Evolutionary conservation across 495 filamentous ascomycete species (phyloP).

Genomic region (Neurospora tetraspora): DNA sequence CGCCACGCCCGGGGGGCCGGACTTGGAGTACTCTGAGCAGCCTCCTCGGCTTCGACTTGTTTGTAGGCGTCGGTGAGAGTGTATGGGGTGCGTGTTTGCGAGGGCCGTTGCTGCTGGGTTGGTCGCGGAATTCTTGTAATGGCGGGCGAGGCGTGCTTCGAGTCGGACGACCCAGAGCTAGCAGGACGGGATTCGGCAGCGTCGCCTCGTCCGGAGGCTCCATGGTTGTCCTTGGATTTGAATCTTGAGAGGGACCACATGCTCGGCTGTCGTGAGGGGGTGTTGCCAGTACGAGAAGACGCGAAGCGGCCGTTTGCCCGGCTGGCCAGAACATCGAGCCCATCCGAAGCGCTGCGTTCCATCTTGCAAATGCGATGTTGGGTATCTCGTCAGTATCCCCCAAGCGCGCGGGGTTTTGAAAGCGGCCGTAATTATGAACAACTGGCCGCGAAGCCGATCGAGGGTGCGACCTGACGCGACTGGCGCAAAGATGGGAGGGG

Average conservation of each 20-base stretch:
- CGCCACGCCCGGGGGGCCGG: conserved; percentile 34
- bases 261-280: conserved; percentile 13
- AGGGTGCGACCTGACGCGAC: not conserved
- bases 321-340: conserved; percentile 1
- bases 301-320: conserved; percentile 11
- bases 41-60: conserved; percentile 33
- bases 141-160: conserved; percentile 16
- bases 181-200: not conserved
- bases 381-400: not conserved
- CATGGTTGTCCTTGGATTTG: conserved; percentile 8
- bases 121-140: conserved; percentile 33
- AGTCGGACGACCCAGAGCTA: conserved; percentile 11
- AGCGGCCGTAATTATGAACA: not conserved
- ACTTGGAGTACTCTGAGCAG: conserved; percentile 36
- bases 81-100: conserved; percentile 27
- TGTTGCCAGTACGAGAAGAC: conserved; percentile 15
- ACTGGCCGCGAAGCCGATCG: not conserved
- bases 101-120: conserved; percentile 11
- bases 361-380: conserved; percentile 6
- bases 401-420: not conserved
- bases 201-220: not conserved
- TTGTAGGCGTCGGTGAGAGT: conserved; percentile 31
- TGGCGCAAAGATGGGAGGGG: not conserved
- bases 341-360: conserved; percentile 15
- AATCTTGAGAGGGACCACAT: conserved; percentile 13